Evolutionary conservation across 768 basidiomycete species (phyloP).

Genomic region (Trametes elegans): DNA sequence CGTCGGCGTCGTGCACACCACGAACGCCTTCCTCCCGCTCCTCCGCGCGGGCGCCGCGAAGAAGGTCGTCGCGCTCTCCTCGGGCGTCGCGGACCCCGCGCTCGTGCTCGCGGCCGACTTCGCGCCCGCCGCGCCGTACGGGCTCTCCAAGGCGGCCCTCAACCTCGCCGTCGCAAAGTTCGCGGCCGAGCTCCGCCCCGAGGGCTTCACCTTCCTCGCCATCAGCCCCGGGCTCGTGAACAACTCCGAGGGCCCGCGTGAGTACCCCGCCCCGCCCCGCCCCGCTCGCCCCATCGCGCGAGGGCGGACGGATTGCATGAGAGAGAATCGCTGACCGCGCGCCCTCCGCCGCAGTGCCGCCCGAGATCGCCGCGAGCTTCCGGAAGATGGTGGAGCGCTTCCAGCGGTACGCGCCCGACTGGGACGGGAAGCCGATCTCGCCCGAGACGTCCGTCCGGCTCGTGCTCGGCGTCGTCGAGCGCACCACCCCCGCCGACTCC

Average conservation of each 20-base stretch:
- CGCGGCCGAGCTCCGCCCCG: conserved; percentile 24
- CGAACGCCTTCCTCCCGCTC: conserved; percentile 40
- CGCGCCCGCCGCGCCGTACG: conserved; percentile 26
- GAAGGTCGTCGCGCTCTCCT: conserved; percentile 36
- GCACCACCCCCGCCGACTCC: conserved; percentile 12
- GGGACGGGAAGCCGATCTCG: conserved; percentile 1
- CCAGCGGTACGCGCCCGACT: conserved; percentile 7
- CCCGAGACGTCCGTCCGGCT: conserved; percentile 17
- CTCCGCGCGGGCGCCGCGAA: conserved; percentile 32
- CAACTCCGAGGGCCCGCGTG: conserved; percentile 22
- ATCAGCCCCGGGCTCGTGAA: conserved; percentile 39
- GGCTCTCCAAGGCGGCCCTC: conserved; percentile 37
- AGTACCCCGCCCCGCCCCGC: no score
- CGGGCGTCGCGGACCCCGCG: conserved; percentile 31
- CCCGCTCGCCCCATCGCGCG: not conserved
- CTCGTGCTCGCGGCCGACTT: conserved; percentile 21
- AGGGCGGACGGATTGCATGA: not conserved
- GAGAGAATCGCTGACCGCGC: not conserved
- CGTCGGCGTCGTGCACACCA: conserved; percentile 34
- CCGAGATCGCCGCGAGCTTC: conserved; percentile 20
- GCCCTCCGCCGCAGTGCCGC: not conserved
- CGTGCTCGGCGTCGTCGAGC: conserved; percentile 10
- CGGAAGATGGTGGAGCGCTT: conserved; percentile 31
- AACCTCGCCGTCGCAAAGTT: conserved; percentile 39
- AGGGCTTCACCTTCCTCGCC: conserved; percentile 37